Evolutionary conservation across 768 basidiomycete species (phyloP), one percentile per base, ranked within the genome.

Genomic region (Auricularia sp.): DNA sequence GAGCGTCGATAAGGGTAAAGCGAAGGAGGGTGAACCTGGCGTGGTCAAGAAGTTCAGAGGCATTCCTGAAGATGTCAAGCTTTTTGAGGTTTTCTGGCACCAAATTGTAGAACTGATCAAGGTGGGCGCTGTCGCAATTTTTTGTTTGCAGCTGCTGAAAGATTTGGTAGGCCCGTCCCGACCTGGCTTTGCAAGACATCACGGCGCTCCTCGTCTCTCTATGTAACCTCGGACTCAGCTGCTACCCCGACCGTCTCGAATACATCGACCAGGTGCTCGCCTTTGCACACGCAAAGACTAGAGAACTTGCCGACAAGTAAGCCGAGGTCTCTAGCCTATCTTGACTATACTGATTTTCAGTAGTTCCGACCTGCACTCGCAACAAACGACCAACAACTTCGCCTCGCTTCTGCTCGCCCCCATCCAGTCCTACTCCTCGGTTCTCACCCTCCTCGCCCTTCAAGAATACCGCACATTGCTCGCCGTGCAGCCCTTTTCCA

Each of bases 11-110:
- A 85, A 85, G 71, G 86, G 82, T 44, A 87, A 88, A 70, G 84
- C 81, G 64, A 84, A 81, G 73, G 89, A 85, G 68, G 68, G 64
- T 62, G 64, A 62, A 47, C 66, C 53, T 65, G n/a, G 7, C 14
- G 76, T 80, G 53, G 82, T 86, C 42, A 84, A 81, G 70, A 97
- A 95, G 75, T 98, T 97, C 79, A 80, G 97, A 73, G 97, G 97
- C 21, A 87, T 98, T 53, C 97, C 97, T 7, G 91, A 94, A 72
- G 83, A 98, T 68, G 97, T 97, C 29, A 91, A 89, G 71, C 76
- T 99, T 62, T 99, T 99, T 67, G 97, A 99, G 72, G 94, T 98
- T 11, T 99, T 98, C 74, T 99, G 97, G 96, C 87, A 90, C 67
- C 97, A 99, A 73, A 93, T 98, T 4, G 95, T 98, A 11, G 90